Evolutionary conservation across 73 alveolate species (phyloP).

Genomic region (Urostyla sp.): DNA sequence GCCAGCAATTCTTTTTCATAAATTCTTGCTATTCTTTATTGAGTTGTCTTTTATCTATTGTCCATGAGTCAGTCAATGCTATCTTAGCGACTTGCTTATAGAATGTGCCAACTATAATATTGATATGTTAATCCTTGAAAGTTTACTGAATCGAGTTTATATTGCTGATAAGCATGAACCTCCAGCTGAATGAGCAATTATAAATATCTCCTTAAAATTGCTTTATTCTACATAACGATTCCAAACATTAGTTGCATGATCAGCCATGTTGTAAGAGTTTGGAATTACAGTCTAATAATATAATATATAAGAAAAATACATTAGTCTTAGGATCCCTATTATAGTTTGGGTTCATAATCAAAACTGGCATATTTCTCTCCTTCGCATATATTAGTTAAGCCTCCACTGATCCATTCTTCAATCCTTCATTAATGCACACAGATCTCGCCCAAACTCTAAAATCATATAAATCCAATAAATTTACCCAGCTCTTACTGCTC

Average conservation of each 20-base stretch:
- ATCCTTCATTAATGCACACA: slow-evolving; percentile 86
- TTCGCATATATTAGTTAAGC: slow-evolving; percentile 78
- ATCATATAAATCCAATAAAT: background rate
- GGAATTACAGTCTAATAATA: slow-evolving; percentile 29
- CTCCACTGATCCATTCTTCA: slow-evolving; percentile 81
- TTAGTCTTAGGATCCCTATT: slow-evolving; percentile 38
- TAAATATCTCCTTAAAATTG: slow-evolving; percentile 66
- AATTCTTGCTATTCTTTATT: slow-evolving; percentile 51
- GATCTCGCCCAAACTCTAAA: slow-evolving; percentile 86
- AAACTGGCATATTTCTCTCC: slow-evolving; percentile 66
- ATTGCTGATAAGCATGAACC: slow-evolving; percentile 82
- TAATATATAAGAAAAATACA: background rate
- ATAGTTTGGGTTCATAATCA: slow-evolving; percentile 91
- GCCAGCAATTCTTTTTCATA: slow-evolving; percentile 68
- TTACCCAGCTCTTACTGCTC: slow-evolving; percentile 90
- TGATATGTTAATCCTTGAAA: background rate
- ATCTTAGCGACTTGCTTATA: slow-evolving; percentile 70
- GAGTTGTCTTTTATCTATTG: slow-evolving; percentile 61
- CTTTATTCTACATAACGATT: slow-evolving; percentile 77
- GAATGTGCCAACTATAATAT: slow-evolving; percentile 55
- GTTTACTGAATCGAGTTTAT: slow-evolving; percentile 47
- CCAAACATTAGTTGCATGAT: slow-evolving; percentile 85
- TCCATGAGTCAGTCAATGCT: slow-evolving; percentile 91
- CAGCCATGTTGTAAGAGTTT: slow-evolving; percentile 70
- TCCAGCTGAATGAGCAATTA: slow-evolving; percentile 94